Evolutionary conservation across 2,329 filamentous ascomycete genomes (phyloP).

Genomic region (Colletotrichum sp.): DNA sequence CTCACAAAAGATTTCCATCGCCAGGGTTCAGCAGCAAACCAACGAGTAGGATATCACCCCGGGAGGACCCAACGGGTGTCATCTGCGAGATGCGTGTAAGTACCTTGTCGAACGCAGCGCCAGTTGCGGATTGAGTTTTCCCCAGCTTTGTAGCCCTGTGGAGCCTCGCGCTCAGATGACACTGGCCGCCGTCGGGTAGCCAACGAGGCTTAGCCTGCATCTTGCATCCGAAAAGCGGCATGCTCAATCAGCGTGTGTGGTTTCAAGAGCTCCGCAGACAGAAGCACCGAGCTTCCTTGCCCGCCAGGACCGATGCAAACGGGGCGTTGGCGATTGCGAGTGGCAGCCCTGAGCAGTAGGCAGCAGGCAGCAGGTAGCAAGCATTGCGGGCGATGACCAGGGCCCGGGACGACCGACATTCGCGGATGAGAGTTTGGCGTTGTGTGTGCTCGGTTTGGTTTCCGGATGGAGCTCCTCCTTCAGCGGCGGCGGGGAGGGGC

Average conservation of each 20-base stretch:
- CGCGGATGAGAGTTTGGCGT: slow-evolving; percentile 1
- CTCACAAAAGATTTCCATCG: background rate
- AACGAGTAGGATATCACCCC: background rate
- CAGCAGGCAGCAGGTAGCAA: background rate
- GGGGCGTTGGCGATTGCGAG: background rate
- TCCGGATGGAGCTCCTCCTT: slow-evolving; percentile 1
- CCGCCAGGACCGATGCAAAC: background rate
- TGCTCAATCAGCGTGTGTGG: slow-evolving; percentile 2
- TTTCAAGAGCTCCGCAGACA: slow-evolving; percentile 10
- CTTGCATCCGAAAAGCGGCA: background rate
- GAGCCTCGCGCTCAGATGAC: slow-evolving; percentile 8
- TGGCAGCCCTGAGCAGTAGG: background rate
- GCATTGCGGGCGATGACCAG: background rate
- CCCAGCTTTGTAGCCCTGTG: slow-evolving; percentile 6
- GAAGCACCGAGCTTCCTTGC: background rate
- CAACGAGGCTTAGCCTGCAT: slow-evolving; percentile 14
- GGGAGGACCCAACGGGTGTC: background rate
- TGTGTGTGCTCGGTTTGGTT: slow-evolving; percentile 5
- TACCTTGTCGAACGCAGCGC: background rate
- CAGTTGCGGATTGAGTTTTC: slow-evolving; percentile 3
- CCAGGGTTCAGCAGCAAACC: background rate
- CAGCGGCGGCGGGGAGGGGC: background rate
- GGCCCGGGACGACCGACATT: background rate
- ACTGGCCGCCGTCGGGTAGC: slow-evolving; percentile 4
- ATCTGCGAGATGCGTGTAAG: background rate